Evolutionary conservation across 305 asterid genomes (phyloP).

Genomic region (Solanum aculeatissimum): DNA sequence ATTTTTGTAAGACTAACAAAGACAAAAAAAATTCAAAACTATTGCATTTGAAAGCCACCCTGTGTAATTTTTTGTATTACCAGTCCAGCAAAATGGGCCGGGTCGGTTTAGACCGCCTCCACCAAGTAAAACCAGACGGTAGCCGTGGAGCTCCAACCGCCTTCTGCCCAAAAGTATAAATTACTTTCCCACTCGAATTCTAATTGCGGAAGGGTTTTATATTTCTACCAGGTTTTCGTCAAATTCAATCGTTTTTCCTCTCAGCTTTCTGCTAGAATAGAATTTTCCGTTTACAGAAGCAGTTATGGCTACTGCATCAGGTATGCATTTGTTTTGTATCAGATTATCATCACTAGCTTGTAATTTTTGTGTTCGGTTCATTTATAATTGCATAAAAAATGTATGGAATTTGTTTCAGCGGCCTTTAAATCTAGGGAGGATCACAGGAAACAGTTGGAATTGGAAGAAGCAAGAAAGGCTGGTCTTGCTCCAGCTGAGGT

Average conservation of each 20-base stretch:
- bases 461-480: slow-evolving; percentile 76
- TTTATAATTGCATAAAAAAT: not conserved
- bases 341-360: not conserved
- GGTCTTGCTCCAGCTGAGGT: slow-evolving; percentile 81
- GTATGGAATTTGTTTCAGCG: slow-evolving; percentile 14
- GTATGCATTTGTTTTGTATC: not conserved
- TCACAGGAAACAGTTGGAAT: slow-evolving; percentile 67
- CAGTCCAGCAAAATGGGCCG: not conserved
- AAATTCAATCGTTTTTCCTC: not conserved
- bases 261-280: not conserved
- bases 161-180: not conserved
- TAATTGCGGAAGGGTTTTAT: not conserved
- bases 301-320: not conserved
- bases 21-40: too few relatives aligned
- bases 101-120: not conserved
- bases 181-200: not conserved
- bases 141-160: not conserved
- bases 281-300: not conserved
- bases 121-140: not conserved
- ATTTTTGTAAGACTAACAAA: too few relatives aligned
- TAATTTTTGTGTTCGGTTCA: not conserved
- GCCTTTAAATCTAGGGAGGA: slow-evolving; percentile 74
- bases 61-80: too few relatives aligned
- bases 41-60: too few relatives aligned
- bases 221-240: not conserved